These are phyloP conservation scores for Termitomyces sp. DNA, from an alignment of 768 basidiomycete genomes.

Conservation along the genomic window DNA sequence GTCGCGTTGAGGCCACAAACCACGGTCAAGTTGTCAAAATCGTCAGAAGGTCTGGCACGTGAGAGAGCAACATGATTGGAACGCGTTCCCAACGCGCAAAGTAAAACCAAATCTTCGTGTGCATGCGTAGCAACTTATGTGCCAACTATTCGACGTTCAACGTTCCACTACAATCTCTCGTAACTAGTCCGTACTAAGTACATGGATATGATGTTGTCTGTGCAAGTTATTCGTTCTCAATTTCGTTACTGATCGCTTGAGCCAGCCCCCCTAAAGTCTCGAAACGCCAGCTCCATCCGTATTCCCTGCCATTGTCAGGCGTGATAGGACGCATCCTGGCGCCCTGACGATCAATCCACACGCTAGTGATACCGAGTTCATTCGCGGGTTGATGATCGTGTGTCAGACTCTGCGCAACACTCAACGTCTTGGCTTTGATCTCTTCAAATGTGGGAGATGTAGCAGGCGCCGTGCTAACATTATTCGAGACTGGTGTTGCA, in stretches of 20 bases:
- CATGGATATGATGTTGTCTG: not conserved
- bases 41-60: no score
- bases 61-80: not conserved
- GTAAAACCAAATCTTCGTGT: no score
- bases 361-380: slow-evolving; percentile 49
- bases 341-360: slow-evolving; percentile 63
- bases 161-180: no score
- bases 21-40: no score
- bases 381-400: slow-evolving; percentile 68
- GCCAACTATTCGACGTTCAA: no score
- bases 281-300: slow-evolving; percentile 50
- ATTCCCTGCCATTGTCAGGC: slow-evolving; percentile 23
- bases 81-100: no score
- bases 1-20: no score
- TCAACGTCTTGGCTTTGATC: slow-evolving; percentile 48
- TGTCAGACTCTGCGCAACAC: slow-evolving; percentile 63
- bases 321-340: slow-evolving; percentile 34
- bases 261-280: slow-evolving; percentile 60
- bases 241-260: slow-evolving; percentile 48
- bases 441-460: slow-evolving; percentile 20
- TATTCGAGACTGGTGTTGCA: slow-evolving; percentile 14
- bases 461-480: slow-evolving; percentile 8
- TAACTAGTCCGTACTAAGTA: not conserved
- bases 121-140: no score
- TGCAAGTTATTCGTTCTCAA: not conserved